A percentile compares a stretch with the other conserved stretches of the same genome.
These are phyloP conservation scores for Teratosphaeria zuluensis DNA, from an alignment of 2,329 filamentous ascomycete species.

Conservation along the genomic window DNA sequence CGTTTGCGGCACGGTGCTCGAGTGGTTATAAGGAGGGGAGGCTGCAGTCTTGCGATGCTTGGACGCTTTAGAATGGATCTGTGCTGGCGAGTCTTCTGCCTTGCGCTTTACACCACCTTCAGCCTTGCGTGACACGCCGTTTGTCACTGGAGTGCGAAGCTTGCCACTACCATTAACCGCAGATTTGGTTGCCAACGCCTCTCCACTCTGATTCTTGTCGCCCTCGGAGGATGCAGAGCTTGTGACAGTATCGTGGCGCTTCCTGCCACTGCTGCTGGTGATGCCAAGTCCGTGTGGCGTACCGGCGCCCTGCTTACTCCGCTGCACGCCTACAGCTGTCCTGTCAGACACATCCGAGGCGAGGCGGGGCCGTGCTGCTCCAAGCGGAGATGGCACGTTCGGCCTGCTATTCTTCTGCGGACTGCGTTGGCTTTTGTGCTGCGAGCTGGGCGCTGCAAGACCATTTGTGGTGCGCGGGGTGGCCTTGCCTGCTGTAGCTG, in stretches of 20 bases:
- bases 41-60: slow-evolving; percentile 23
- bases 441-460: slow-evolving; percentile 15
- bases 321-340: slow-evolving; percentile 17
- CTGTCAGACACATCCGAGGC: slow-evolving; percentile 43
- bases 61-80: slow-evolving; percentile 11
- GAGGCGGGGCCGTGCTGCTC: slow-evolving; percentile 51
- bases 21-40: background rate
- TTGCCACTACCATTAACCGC: slow-evolving; percentile 30
- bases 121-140: slow-evolving; percentile 16
- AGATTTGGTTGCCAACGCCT: slow-evolving; percentile 5
- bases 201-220: slow-evolving; percentile 10
- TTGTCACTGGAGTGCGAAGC: slow-evolving; percentile 5
- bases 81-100: slow-evolving; percentile 28
- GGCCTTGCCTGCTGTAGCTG: slow-evolving; percentile 13
- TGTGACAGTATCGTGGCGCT: slow-evolving; percentile 23
- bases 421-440: slow-evolving; percentile 28
- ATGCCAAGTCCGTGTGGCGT: slow-evolving; percentile 33
- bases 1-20: background rate
- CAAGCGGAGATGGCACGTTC: slow-evolving; percentile 52
- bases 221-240: slow-evolving; percentile 13
- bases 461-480: slow-evolving; percentile 14
- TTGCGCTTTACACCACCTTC: slow-evolving; percentile 36
- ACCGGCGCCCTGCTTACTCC: slow-evolving; percentile 25
- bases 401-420: slow-evolving; percentile 41
- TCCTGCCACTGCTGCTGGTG: slow-evolving; percentile 27